A percentile compares a stretch with the other conserved stretches of the same genome.
Evolutionary conservation across 164 flowering plant species (phyloP).

Genomic region (Cinnamomum chago): DNA sequence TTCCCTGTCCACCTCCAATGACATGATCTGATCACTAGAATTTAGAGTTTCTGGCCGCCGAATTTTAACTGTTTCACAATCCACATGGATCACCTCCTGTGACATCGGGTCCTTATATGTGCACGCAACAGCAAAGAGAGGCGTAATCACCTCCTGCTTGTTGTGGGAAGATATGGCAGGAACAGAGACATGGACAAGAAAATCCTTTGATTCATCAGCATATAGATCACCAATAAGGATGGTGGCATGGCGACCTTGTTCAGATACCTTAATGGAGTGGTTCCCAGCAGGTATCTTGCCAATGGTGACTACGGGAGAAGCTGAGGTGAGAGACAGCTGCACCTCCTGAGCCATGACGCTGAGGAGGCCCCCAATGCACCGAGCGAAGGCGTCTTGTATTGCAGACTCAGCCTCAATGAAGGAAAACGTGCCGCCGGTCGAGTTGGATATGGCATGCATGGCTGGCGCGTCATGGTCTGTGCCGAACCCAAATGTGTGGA

Average conservation of each 20-base stretch:
- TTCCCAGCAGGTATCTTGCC: slow-evolving; percentile 25
- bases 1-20: slow-evolving; percentile 32
- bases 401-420: slow-evolving; percentile 32
- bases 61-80: slow-evolving; percentile 16
- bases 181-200: slow-evolving; percentile 21
- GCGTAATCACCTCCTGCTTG: neutral
- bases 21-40: slow-evolving; percentile 5
- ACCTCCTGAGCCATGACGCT: slow-evolving; percentile 44
- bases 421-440: slow-evolving; percentile 40
- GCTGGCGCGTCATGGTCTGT: slow-evolving; percentile 28
- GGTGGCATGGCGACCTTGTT: slow-evolving; percentile 16
- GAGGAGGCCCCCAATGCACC: slow-evolving; percentile 49
- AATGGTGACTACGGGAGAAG: slow-evolving; percentile 22
- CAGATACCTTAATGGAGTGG: slow-evolving; percentile 14
- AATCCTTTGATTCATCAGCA: slow-evolving; percentile 36
- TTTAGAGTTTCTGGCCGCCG: slow-evolving; percentile 14
- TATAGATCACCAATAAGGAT: slow-evolving; percentile 39
- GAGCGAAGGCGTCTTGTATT: slow-evolving; percentile 45
- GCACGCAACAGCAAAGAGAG: slow-evolving; percentile 23
- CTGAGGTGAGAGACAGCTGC: slow-evolving; percentile 14
- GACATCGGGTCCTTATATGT: slow-evolving; percentile 19
- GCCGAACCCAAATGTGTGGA: slow-evolving; percentile 40
- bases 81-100: slow-evolving; percentile 11
- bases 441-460: slow-evolving; percentile 28
- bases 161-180: slow-evolving; percentile 12